Percentiles rank a stretch among this genome's conserved stretches.
Evolutionary conservation across 2,329 filamentous ascomycete species (phyloP).

Genomic region (Aspergillus arachidicola): DNA sequence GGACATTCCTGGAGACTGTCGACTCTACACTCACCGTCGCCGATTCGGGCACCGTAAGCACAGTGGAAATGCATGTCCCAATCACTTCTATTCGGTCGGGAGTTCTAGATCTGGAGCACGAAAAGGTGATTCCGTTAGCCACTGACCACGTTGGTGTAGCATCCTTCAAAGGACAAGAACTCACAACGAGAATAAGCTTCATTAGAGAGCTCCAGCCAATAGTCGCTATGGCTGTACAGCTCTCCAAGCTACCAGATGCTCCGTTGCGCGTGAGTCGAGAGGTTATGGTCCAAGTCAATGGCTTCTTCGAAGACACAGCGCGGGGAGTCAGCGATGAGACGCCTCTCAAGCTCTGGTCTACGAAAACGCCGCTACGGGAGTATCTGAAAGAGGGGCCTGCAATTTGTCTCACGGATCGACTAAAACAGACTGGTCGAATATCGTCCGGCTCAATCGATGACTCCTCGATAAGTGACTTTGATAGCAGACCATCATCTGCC

Average conservation of each 20-base stretch:
- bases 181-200: conserved; percentile 31
- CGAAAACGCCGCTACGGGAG: conserved; percentile 38
- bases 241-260: conserved; percentile 42
- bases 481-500: conserved; percentile 29
- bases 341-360: conserved; percentile 38
- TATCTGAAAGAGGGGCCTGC: conserved; percentile 61
- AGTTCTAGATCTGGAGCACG: conserved; percentile 35
- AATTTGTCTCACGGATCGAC: conserved; percentile 56
- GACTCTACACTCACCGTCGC: conserved; percentile 58
- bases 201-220: conserved; percentile 26
- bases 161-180: conserved; percentile 32
- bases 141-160: conserved; percentile 36
- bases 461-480: conserved; percentile 35
- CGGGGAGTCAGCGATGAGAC: conserved; percentile 50
- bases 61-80: conserved; percentile 60
- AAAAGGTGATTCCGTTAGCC: conserved; percentile 34
- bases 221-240: conserved; percentile 23
- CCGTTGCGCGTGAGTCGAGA: conserved; percentile 55
- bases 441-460: conserved; percentile 29
- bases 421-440: conserved; percentile 38
- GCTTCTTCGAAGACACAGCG: conserved; percentile 66
- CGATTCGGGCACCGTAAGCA: conserved; percentile 42
- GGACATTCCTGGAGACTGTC: conserved; percentile 66
- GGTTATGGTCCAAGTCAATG: conserved; percentile 60
- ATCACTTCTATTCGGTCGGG: conserved; percentile 54